phyloP scores from a whole-genome alignment of 371 early-diverging fungal genomes.

The Saksenaea vasiformis region DNA sequence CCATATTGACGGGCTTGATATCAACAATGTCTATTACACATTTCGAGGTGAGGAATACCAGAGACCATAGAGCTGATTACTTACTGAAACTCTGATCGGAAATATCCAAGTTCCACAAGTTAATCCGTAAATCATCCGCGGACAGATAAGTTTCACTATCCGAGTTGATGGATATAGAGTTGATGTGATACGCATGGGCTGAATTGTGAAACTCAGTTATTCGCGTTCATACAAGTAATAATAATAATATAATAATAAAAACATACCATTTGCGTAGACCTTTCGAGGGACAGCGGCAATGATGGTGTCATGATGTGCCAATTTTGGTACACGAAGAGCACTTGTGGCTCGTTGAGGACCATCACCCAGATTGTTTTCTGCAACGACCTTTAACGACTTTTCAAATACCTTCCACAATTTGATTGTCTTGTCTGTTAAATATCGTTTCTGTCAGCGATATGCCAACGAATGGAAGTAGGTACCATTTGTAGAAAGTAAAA shows the following conservation, averaged over 20 bases:
- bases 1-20: constrained; percentile 99
- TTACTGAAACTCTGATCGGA: constrained; percentile 97
- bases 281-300: constrained; percentile 93
- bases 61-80: constrained; percentile 7
- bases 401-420: constrained; percentile 99
- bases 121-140: constrained; percentile 98
- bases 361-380: constrained; percentile 82
- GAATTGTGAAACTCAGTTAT: background rate
- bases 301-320: constrained; percentile 92
- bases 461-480: constrained; percentile 6
- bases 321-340: constrained; percentile 78
- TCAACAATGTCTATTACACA: constrained; percentile 89
- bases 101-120: constrained; percentile 96
- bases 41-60: background rate
- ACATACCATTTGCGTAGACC: constrained; percentile 85
- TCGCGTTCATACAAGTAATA: background rate
- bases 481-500: constrained; percentile 97
- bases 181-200: constrained; percentile 99
- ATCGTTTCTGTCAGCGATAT: background rate
- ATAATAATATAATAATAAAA: too few species aligned
- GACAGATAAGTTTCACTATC: constrained; percentile 97
- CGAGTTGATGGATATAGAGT: constrained; percentile 97
- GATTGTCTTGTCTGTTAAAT: constrained; percentile 90
- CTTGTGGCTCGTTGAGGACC: constrained; percentile 47
- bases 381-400: constrained; percentile 90